A percentile compares a stretch with the other conserved stretches of the same genome.
phyloP scores from a whole-genome alignment of 176 grass and related monocot genomes.

The Cenchrus americanus region DNA sequence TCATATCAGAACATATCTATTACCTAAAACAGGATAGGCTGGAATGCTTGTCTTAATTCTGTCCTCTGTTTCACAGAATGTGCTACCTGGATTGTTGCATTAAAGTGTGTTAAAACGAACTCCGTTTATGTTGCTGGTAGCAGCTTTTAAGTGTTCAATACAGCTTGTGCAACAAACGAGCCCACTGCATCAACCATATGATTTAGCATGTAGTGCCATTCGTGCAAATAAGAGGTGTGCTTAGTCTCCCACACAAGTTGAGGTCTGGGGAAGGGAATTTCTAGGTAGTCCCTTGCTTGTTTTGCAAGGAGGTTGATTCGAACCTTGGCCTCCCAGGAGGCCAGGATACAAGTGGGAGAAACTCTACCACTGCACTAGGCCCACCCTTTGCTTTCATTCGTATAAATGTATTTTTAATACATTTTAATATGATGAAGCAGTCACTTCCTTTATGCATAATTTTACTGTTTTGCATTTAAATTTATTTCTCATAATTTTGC shows the following conservation, averaged over 20 bases:
- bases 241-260: not conserved
- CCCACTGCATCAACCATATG: not conserved
- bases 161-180: not conserved
- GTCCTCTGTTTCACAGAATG: not conserved
- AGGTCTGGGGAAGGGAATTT: slow-evolving; percentile 1
- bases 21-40: not conserved
- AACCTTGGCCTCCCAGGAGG: not conserved
- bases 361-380: not conserved
- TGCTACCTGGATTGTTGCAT: not conserved
- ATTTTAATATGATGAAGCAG: not conserved
- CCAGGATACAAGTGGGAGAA: not conserved
- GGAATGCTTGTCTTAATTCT: not conserved
- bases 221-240: not conserved
- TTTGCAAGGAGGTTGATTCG: not conserved
- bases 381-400: not conserved
- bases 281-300: not conserved
- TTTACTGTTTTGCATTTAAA: not conserved
- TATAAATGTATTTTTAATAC: not conserved
- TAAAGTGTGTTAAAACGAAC: not conserved
- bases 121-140: not conserved
- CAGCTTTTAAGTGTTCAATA: not conserved
- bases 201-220: not conserved
- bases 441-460: not conserved
- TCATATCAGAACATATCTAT: not conserved
- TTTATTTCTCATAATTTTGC: slow-evolving; percentile 10